phyloP scores from a whole-genome alignment of 2,329 filamentous ascomycete genomes.

The Rhynchosporium secalis region DNA sequence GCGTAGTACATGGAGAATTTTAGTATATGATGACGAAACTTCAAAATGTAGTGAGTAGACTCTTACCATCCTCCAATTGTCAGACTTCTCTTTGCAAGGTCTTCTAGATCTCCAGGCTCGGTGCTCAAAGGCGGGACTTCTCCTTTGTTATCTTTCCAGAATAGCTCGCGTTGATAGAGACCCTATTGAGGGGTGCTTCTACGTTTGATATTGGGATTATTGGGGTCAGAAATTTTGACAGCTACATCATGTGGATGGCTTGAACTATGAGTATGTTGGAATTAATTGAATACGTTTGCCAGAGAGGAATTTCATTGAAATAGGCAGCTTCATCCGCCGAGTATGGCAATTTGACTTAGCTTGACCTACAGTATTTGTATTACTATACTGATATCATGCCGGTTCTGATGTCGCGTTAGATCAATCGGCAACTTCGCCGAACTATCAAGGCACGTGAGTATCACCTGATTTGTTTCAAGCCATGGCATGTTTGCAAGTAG shows the following conservation, averaged over 20 bases:
- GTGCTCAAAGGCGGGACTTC: conserved; percentile 53
- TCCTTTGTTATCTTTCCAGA: conserved; percentile 54
- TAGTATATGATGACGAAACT: neutral
- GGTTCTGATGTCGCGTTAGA: neutral
- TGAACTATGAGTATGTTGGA: too few species aligned
- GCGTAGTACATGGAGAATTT: conserved; percentile 48
- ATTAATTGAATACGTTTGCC: neutral
- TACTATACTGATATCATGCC: neutral
- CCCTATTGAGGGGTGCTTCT: conserved; percentile 55
- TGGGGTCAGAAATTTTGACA: conserved; percentile 43
- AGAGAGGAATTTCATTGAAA: neutral
- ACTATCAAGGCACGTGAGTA: neutral
- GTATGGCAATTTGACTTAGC: neutral
- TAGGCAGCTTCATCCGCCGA: neutral
- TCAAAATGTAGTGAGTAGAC: neutral
- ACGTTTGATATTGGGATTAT: conserved; percentile 51
- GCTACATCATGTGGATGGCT: too few species aligned
- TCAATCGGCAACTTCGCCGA: neutral
- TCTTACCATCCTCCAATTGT: conserved; percentile 55
- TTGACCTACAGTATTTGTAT: neutral
- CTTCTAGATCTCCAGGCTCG: conserved; percentile 58
- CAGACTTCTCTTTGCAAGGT: conserved; percentile 55
- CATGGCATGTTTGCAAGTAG: neutral
- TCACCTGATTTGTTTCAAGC: neutral
- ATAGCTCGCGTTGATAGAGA: conserved; percentile 55